Percentiles rank a stretch among this genome's conserved stretches.
Evolutionary conservation across 2,329 filamentous ascomycete genomes (phyloP).

Genomic region (Penicillium sp.): DNA sequence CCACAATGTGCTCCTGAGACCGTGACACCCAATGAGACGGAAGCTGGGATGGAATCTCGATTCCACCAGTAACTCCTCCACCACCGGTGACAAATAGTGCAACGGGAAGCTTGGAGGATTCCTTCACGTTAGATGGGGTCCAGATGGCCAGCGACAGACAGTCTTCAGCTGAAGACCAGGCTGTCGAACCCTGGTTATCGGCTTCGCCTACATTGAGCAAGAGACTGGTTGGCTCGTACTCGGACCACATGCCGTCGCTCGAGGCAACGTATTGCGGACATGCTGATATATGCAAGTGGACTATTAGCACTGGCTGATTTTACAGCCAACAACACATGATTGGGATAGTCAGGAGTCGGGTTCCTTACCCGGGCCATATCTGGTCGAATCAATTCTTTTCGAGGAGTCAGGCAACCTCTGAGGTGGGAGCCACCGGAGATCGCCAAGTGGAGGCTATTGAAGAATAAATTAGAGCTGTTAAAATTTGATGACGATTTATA

Average conservation of each 20-base stretch:
- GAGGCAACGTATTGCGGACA: conserved; percentile 32
- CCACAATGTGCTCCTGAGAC: conserved; percentile 43
- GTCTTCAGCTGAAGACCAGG: conserved; percentile 38
- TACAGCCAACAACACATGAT: no score
- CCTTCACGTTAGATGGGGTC: conserved; percentile 34
- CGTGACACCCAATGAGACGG: conserved; percentile 37
- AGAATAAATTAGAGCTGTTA: not conserved
- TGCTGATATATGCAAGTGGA: conserved; percentile 5
- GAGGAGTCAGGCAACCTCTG: conserved; percentile 9
- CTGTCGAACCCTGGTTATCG: conserved; percentile 10
- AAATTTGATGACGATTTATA: not conserved
- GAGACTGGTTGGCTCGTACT: conserved; percentile 20
- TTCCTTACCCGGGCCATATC: conserved; percentile 6
- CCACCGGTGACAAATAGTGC: conserved; percentile 26
- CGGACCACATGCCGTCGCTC: conserved; percentile 22
- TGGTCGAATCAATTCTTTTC: conserved; percentile 23
- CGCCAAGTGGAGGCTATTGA: conserved; percentile 26
- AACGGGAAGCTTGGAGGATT: conserved; percentile 19
- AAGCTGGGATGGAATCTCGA: conserved; percentile 35
- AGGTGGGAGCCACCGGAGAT: conserved; percentile 35
- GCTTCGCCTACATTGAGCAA: conserved; percentile 16
- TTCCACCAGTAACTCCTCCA: conserved; percentile 28
- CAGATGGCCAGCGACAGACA: conserved; percentile 47
- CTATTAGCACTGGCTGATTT: not conserved
- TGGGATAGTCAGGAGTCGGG: not conserved